phyloP scores from a whole-genome alignment of 192 early-diverging fungal species.

The Umbelopsis isabellina region DNA sequence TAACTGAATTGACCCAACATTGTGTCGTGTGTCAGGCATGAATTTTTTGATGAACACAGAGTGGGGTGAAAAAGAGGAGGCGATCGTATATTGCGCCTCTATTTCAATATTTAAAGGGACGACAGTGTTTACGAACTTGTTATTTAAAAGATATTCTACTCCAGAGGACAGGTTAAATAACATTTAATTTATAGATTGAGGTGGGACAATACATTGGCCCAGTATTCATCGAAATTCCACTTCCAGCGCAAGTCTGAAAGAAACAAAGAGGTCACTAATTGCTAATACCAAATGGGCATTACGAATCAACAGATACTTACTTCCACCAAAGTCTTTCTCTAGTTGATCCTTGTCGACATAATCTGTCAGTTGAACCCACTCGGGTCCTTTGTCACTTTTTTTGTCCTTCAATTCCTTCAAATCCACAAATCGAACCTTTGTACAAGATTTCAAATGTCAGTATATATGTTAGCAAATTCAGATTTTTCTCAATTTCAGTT shows the following conservation, averaged over 20 bases:
- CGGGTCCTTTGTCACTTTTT: slow-evolving; percentile 12
- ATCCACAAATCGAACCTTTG: slow-evolving; percentile 34
- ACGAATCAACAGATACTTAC: not conserved
- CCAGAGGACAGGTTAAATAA: no score
- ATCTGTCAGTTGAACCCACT: slow-evolving; percentile 26
- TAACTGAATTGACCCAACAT: no score
- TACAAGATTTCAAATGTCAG: not conserved
- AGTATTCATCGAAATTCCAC: slow-evolving; percentile 17
- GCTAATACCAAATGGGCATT: not conserved
- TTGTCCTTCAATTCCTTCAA: slow-evolving; percentile 15
- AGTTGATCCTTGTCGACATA: slow-evolving; percentile 27
- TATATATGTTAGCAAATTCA: not conserved
- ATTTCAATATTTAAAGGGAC: no score
- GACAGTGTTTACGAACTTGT: no score
- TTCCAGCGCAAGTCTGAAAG: not conserved
- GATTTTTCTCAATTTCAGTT: slow-evolving; percentile 42
- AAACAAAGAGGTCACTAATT: not conserved
- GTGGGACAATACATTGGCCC: not conserved
- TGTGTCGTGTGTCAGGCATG: no score
- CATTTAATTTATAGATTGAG: not conserved
- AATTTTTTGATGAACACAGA: no score
- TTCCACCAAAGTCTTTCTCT: slow-evolving; percentile 28
- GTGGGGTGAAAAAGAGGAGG: no score
- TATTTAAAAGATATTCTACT: no score
- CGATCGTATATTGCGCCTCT: no score